Percentiles rank a stretch among this genome's conserved stretches.
Evolutionary conservation across 306 rosid genomes (phyloP).

Genomic region (Aeschynomene evenia): DNA sequence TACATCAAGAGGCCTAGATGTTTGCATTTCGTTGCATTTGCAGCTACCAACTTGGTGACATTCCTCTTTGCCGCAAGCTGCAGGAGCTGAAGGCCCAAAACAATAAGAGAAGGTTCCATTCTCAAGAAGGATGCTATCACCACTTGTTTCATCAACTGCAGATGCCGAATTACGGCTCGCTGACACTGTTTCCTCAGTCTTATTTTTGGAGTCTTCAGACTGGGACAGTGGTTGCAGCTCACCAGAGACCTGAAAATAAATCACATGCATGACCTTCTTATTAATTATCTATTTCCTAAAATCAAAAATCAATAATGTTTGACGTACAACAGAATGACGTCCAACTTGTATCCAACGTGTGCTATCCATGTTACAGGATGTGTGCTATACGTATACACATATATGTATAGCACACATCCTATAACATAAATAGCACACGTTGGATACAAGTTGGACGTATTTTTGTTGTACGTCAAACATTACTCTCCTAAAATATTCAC

Average conservation of each 20-base stretch:
- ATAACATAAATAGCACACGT: no score
- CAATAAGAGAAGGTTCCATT: conserved; percentile 35
- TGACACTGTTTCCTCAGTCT: conserved; percentile 27
- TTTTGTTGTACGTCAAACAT: no score
- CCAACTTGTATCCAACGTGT: no score
- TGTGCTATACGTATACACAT: no score
- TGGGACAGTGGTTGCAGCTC: conserved; percentile 29
- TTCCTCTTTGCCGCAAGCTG: conserved; percentile 37
- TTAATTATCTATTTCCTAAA: no score
- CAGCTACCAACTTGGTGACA: conserved; percentile 22
- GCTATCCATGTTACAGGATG: no score
- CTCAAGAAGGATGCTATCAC: conserved; percentile 36
- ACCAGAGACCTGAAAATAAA: conserved; percentile 41
- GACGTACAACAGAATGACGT: no score
- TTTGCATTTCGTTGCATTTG: conserved; percentile 29
- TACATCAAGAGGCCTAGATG: conserved; percentile 13
- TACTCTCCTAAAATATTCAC: background rate
- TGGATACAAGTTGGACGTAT: no score
- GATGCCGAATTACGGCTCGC: conserved; percentile 5
- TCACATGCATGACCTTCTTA: conserved; percentile 20
- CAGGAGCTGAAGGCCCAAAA: conserved; percentile 34
- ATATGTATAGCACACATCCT: no score
- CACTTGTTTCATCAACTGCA: conserved; percentile 34
- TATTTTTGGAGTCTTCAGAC: conserved; percentile 23
- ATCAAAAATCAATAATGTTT: no score